Evolutionary conservation across 2,329 filamentous ascomycete species (phyloP), one percentile per base, ranked within the genome.

Genomic region (Thielaviopsis euricoi): DNA sequence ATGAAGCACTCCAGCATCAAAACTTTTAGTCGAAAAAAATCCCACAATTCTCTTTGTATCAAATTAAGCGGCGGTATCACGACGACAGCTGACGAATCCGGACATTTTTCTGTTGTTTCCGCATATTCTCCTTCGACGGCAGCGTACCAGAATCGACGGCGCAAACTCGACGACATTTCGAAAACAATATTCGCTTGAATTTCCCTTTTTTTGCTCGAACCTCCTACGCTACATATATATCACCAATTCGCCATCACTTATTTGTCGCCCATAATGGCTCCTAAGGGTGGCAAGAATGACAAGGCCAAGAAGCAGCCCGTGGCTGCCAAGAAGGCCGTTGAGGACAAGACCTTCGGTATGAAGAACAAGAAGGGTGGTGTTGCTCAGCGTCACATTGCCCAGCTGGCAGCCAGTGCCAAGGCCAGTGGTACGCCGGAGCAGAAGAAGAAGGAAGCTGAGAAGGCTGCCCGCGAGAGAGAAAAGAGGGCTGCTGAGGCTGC

Each of bases 271-370:
- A 81, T 66, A 66, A 89, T 90, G 86, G 75, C 86, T 70, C 86
- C 86, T 60, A 89, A 89, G 70, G 74, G 66, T 64, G 75, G 73
- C 69, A 62, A 62, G 53, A 60, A 60, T 40, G 59, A 58, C 22
- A 57, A 49, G 19, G 23, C 10, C 19, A 58, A 58, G 50, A 53
- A 58, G 54, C 82, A 82, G 73, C 80, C 79, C 58, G 68, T 74
- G 22, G 70, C 74, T 60, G 66, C 74, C 65, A 89, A 88, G 73
- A 89, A 89, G 74, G 67, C 76, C 51, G 87, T 89, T 62, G 89
- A 93, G 62, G 93, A 98, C 77, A 93, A 91, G 75, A 95, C 93
- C 53, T 98, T 98, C 78, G 93, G 93, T 66, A 97, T 98, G 93
- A 98, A 98, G 76, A 98, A 98, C 70, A 98, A 98, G 77, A 98